Conservation (phyloP, 495 filamentous ascomycete species). For the Aspergillus cristatus region DNA sequence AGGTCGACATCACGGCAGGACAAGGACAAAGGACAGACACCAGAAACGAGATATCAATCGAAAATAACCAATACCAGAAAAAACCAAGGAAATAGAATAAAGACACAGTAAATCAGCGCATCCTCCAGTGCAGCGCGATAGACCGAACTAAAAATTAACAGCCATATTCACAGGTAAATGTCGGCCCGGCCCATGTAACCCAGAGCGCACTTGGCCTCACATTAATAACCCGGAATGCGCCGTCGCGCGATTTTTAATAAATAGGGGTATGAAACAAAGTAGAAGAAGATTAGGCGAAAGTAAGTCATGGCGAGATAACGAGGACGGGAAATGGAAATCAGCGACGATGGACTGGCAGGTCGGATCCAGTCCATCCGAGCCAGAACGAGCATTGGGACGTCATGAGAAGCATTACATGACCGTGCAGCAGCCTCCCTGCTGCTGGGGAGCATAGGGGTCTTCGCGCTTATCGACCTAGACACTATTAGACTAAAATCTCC, state of each 20-base stretch:
- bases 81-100: no score
- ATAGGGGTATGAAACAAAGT: conserved; percentile 6
- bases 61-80: no score
- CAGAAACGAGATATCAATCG: no score
- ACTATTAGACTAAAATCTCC: not conserved
- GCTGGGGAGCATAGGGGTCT: conserved; percentile 93
- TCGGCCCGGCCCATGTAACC: no score
- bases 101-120: no score
- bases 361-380: conserved; percentile 6
- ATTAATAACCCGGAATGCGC: no score
- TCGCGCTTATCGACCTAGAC: conserved; percentile 74
- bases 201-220: no score
- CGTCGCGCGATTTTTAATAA: no score
- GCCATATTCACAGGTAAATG: no score
- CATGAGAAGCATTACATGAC: conserved; percentile 65
- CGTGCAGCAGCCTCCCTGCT: conserved; percentile 80
- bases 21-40: no score
- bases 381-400: conserved; percentile 8
- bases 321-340: conserved; percentile 16
- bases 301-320: conserved; percentile 27
- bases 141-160: no score
- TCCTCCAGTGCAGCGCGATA: no score
- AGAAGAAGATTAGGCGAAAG: conserved; percentile 13
- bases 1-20: conserved; percentile 6
- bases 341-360: conserved; percentile 6